These are phyloP conservation scores for Cardiospermum halicacabum DNA, from an alignment of 345 rosid genomes.

Conservation along the genomic window DNA sequence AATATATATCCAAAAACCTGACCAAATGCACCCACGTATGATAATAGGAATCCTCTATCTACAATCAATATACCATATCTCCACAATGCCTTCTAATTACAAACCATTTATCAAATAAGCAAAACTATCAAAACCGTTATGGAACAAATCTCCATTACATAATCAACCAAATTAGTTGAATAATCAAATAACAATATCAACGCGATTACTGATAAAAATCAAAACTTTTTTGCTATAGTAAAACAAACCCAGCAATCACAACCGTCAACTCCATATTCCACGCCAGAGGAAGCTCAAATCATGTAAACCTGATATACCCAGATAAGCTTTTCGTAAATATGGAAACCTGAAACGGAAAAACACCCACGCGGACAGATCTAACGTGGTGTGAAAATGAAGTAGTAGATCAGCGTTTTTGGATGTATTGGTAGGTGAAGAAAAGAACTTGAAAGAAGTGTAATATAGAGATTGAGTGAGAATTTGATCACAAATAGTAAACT, in stretches of 20 bases:
- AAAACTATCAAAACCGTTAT: no score
- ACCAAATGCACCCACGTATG: not conserved
- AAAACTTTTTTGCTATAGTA: conserved; percentile 9
- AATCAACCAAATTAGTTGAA: conserved; percentile 4
- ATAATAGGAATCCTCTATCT: no score
- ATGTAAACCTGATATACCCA: not conserved
- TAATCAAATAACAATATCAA: conserved; percentile 5
- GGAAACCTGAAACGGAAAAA: not conserved
- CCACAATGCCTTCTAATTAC: no score
- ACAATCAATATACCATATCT: not conserved
- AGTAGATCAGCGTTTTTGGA: not conserved
- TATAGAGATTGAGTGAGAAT: conserved; percentile 3
- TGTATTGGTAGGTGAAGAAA: conserved; percentile 19
- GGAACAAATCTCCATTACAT: not conserved
- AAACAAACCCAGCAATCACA: conserved; percentile 19
- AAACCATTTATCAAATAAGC: no score
- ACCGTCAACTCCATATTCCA: conserved; percentile 17
- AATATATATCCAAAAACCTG: conserved; percentile 10
- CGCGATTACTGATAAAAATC: conserved; percentile 11
- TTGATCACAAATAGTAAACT: no score
- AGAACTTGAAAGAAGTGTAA: not conserved
- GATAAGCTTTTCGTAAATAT: conserved; percentile 4
- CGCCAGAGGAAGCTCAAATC: conserved; percentile 14
- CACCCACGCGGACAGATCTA: not conserved
- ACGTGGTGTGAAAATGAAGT: not conserved